Evolutionary conservation across 2,329 filamentous ascomycete species (phyloP).

Genomic region (Diplocarpon rosae): DNA sequence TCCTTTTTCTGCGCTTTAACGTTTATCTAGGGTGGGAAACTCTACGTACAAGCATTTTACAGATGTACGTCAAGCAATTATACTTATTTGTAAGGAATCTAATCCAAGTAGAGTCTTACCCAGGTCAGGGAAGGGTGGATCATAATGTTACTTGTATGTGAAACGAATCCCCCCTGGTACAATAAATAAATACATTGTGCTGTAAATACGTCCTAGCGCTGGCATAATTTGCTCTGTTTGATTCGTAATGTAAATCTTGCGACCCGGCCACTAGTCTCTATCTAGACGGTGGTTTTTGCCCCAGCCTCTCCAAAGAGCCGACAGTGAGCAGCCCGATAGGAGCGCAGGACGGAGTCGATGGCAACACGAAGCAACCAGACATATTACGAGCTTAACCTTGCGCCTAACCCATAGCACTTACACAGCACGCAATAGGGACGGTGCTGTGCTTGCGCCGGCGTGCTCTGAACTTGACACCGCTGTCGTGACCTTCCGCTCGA

Average conservation of each 20-base stretch:
- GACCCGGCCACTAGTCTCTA: constrained; percentile 11
- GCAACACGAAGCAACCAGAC: constrained; percentile 4
- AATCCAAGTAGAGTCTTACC: no score
- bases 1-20: no score
- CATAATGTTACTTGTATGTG: no score
- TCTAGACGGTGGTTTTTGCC: constrained; percentile 7
- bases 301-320: constrained; percentile 4
- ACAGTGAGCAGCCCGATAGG: constrained; percentile 4
- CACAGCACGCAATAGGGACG: constrained; percentile 2
- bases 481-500: constrained; percentile 1
- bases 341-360: constrained; percentile 7
- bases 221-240: no score
- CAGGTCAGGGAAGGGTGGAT: no score
- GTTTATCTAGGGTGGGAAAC: no score
- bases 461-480: constrained; percentile 7
- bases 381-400: constrained; percentile 5
- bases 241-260: constrained; percentile 1
- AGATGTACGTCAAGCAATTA: no score
- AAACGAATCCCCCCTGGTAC: no score
- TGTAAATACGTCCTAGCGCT: no score
- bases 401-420: constrained; percentile 4
- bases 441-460: constrained; percentile 18
- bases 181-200: no score
- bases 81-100: no score
- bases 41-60: no score